These are phyloP conservation scores for Alternaria brassicae DNA, from an alignment of 2,329 filamentous ascomycete genomes.

Conservation along the genomic window DNA sequence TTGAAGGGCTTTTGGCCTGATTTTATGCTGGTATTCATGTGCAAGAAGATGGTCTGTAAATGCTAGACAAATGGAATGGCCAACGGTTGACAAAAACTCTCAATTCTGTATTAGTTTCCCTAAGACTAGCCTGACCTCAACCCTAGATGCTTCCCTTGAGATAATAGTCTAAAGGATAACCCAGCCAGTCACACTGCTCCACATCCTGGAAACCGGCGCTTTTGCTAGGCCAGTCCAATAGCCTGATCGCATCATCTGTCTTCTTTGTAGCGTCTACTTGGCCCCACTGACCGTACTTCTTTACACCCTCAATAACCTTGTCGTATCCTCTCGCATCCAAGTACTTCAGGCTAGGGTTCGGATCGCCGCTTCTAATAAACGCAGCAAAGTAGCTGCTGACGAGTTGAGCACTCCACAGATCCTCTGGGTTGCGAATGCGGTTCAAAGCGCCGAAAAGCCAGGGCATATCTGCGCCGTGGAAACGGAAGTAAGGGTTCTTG, in stretches of 20 bases:
- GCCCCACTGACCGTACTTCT: slow-evolving; percentile 47
- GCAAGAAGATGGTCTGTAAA: no score
- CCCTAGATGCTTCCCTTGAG: slow-evolving; percentile 34
- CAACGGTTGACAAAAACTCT: not conserved
- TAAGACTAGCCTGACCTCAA: no score
- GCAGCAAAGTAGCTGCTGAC: slow-evolving; percentile 58
- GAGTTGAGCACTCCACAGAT: slow-evolving; percentile 57
- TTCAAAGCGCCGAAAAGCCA: slow-evolving; percentile 63
- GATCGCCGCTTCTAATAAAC: slow-evolving; percentile 60
- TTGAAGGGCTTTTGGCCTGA: no score
- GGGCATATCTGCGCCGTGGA: slow-evolving; percentile 62
- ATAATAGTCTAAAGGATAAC: slow-evolving; percentile 45
- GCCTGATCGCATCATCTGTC: slow-evolving; percentile 48
- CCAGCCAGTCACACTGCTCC: slow-evolving; percentile 57
- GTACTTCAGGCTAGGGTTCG: slow-evolving; percentile 58
- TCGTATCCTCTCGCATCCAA: slow-evolving; percentile 57
- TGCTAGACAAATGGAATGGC: no score
- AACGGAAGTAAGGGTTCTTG: slow-evolving; percentile 61
- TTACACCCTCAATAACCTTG: slow-evolving; percentile 51
- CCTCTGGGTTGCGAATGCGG: slow-evolving; percentile 59
- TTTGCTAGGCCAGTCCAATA: slow-evolving; percentile 58
- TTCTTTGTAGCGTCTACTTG: slow-evolving; percentile 44
- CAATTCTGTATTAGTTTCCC: no score
- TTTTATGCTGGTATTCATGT: no score
- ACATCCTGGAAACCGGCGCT: slow-evolving; percentile 57